Conservation (phyloP, 2,329 filamentous ascomycete genomes). For the Plectosphaerella plurivora region DNA sequence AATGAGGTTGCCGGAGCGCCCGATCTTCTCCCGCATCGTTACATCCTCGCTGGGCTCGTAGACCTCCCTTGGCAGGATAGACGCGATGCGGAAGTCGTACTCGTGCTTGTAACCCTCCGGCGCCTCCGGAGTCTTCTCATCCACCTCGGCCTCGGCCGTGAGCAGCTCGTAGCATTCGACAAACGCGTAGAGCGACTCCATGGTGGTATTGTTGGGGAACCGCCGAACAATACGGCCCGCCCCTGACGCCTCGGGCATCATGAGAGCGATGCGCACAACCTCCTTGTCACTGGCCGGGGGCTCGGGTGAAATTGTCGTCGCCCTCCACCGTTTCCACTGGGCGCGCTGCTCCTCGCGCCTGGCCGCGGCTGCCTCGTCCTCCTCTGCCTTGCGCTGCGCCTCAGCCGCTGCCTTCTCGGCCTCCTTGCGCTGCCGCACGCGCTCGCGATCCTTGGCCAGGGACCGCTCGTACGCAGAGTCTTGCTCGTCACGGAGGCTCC, state of each 20-base stretch:
- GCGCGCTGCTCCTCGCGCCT: conserved; percentile 38
- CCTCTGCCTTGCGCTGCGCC: conserved; percentile 57
- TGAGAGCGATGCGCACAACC: conserved; percentile 66
- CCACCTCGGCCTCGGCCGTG: conserved; percentile 25
- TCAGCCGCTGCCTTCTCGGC: conserved; percentile 68
- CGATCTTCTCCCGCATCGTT: conserved; percentile 68
- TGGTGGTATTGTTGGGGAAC: conserved; percentile 62
- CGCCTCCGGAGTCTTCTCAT: conserved; percentile 19
- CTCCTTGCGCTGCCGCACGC: conserved; percentile 70
- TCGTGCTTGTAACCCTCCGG: conserved; percentile 72
- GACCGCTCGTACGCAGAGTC: conserved; percentile 92
- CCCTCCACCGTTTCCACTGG: conserved; percentile 81
- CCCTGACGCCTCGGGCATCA: conserved; percentile 54
- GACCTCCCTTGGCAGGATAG: conserved; percentile 77
- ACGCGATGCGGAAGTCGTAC: conserved; percentile 82
- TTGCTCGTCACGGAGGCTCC: conserved; percentile 80
- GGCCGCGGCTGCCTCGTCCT: conserved; percentile 57
- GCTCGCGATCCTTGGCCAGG: conserved; percentile 80
- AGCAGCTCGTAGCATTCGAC: conserved; percentile 82
- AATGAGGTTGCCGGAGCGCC: conserved; percentile 80
- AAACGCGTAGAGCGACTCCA: conserved; percentile 94
- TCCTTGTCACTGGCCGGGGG: conserved; percentile 60
- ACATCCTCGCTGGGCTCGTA: conserved; percentile 65
- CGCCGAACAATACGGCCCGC: conserved; percentile 73
- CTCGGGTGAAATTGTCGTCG: conserved; percentile 61